These are phyloP conservation scores for Botryotinia globosa DNA, from an alignment of 2,329 filamentous ascomycete species.

Conservation along the genomic window DNA sequence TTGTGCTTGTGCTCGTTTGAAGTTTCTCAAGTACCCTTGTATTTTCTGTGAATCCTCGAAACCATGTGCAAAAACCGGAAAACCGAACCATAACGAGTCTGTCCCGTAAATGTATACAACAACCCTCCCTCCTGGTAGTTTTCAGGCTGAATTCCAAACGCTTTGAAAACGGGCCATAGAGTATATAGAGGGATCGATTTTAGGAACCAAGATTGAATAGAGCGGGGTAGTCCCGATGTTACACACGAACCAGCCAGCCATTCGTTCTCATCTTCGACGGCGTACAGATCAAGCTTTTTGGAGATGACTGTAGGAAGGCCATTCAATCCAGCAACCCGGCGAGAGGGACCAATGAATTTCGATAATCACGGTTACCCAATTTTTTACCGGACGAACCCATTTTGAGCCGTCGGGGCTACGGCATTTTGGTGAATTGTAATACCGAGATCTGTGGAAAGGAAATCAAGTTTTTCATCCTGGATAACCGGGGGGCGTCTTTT, in stretches of 20 bases:
- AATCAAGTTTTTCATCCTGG: conserved; percentile 5
- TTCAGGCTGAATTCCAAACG: neutral
- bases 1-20: neutral
- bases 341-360: conserved; percentile 16
- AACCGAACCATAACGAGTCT: neutral
- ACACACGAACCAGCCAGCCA: conserved; percentile 8
- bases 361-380: neutral
- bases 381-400: neutral
- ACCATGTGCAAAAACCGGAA: neutral
- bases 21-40: neutral
- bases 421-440: conserved; percentile 5
- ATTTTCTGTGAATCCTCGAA: neutral
- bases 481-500: neutral
- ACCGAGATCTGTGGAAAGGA: conserved; percentile 4
- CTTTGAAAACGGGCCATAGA: neutral
- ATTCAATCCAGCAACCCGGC: conserved; percentile 20
- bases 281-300: conserved; percentile 17
- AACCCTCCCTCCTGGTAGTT: neutral
- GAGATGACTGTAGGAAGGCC: conserved; percentile 8
- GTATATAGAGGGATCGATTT: neutral
- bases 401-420: conserved; percentile 5
- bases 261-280: conserved; percentile 11
- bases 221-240: conserved; percentile 8
- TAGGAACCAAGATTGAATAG: neutral
- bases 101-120: neutral